phyloP scores from a whole-genome alignment of 129 eudicot genomes.

The Pseudognaphalium luteoalbum region DNA sequence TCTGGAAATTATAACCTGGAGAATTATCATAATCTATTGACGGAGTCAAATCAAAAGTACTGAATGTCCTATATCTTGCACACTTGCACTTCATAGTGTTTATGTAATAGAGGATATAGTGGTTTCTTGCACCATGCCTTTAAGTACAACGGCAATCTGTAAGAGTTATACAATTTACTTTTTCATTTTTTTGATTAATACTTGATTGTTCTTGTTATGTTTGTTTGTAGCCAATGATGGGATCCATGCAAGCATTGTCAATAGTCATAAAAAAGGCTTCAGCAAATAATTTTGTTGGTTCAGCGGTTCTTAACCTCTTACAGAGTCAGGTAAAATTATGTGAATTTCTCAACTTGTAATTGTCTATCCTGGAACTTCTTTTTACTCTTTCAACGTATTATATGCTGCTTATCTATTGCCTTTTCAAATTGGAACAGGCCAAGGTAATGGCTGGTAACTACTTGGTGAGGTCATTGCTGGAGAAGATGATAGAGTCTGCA shows the following conservation, averaged over 20 bases:
- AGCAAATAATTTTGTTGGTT: constrained; percentile 61
- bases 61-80: constrained; percentile 2
- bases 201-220: constrained; percentile 4
- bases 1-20: neutral
- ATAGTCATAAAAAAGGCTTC: constrained; percentile 75
- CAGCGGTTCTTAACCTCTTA: constrained; percentile 89
- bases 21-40: neutral
- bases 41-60: neutral
- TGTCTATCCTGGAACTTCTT: constrained; percentile 1
- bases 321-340: constrained; percentile 71
- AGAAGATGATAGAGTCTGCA: constrained; percentile 91
- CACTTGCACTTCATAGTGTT: neutral
- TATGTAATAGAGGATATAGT: constrained; percentile 6
- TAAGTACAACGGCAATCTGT: constrained; percentile 13
- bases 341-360: neutral
- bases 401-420: neutral
- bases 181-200: constrained; percentile 2
- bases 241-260: constrained; percentile 81
- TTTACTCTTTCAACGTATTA: constrained; percentile 10
- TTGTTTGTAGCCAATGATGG: constrained; percentile 84
- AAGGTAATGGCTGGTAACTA: constrained; percentile 98
- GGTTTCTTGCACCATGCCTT: constrained; percentile 5
- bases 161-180: neutral
- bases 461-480: constrained; percentile 86
- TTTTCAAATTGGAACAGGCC: constrained; percentile 47